A percentile compares a stretch with the other conserved stretches of the same genome.
Conservation (phyloP, 345 rosid genomes). For the Erodium maritimum region DNA sequence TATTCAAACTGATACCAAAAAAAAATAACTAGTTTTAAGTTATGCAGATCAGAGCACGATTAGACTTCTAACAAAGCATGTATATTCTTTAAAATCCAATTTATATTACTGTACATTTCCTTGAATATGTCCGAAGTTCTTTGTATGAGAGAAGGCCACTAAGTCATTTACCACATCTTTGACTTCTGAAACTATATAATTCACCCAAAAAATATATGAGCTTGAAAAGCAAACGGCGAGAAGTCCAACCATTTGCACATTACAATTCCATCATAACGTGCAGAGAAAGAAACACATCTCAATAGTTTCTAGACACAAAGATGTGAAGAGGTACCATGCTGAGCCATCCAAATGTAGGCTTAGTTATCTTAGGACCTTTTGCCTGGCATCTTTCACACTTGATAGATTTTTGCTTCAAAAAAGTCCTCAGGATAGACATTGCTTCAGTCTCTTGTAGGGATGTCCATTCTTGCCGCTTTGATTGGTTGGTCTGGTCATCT, state of each 20-base stretch:
- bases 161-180: not conserved
- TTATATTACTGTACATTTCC: not conserved
- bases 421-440: slow-evolving; percentile 32
- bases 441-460: slow-evolving; percentile 73
- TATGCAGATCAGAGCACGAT: no score
- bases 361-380: slow-evolving; percentile 29
- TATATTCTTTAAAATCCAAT: not conserved
- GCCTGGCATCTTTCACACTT: slow-evolving; percentile 38
- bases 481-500: slow-evolving; percentile 14
- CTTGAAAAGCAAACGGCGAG: not conserved
- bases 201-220: not conserved
- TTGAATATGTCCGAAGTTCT: no score
- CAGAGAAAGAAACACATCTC: not conserved
- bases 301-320: slow-evolving; percentile 1
- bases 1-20: no score
- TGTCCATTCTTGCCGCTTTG: slow-evolving; percentile 45
- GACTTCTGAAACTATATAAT: not conserved
- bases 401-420: slow-evolving; percentile 31
- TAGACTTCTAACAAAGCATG: not conserved
- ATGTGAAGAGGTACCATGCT: slow-evolving; percentile 37
- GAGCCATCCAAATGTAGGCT: slow-evolving; percentile 76
- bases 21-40: no score
- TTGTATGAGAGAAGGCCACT: no score
- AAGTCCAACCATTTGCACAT: not conserved
- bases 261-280: not conserved